Percentiles rank a stretch among this genome's conserved stretches.
Evolutionary conservation across 257 asterid genomes (phyloP).

Genomic region (Jacaranda mimosifolia): DNA sequence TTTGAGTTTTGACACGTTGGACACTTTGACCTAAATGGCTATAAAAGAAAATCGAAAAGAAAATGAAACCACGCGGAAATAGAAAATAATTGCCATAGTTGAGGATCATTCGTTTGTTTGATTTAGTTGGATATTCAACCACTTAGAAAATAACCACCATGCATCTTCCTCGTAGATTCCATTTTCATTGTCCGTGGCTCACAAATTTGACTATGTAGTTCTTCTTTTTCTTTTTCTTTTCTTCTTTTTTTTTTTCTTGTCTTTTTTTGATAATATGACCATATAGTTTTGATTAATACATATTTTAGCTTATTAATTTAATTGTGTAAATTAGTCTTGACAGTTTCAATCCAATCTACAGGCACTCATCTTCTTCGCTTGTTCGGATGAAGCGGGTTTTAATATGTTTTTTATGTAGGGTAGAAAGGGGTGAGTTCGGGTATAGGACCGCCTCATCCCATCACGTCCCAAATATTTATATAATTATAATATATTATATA

Average conservation of each 20-base stretch:
- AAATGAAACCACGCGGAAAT: conserved; percentile 31
- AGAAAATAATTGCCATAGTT: neutral
- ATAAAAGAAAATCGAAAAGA: neutral
- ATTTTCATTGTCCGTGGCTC: neutral
- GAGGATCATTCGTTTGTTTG: conserved; percentile 5
- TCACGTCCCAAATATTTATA: too few relatives aligned
- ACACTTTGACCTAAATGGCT: conserved; percentile 12
- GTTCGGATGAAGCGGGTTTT: too few relatives aligned
- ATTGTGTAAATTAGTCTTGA: too few relatives aligned
- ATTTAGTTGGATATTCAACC: neutral
- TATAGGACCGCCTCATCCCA: too few relatives aligned
- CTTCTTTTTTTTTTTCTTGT: neutral
- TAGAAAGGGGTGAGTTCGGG: too few relatives aligned
- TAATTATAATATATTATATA: too few relatives aligned
- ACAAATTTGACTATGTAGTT: neutral
- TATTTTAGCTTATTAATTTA: too few relatives aligned
- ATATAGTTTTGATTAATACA: too few relatives aligned
- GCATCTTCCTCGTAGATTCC: conserved; percentile 31
- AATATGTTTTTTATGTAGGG: too few relatives aligned
- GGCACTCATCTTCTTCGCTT: too few relatives aligned
- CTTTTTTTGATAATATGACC: neutral
- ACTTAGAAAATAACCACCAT: neutral
- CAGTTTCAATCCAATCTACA: too few relatives aligned
- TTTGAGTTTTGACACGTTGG: neutral
- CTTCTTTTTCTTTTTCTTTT: neutral